Conservation (phyloP, 2,329 filamentous ascomycete species). For the Raffaelea albimanens region DNA sequence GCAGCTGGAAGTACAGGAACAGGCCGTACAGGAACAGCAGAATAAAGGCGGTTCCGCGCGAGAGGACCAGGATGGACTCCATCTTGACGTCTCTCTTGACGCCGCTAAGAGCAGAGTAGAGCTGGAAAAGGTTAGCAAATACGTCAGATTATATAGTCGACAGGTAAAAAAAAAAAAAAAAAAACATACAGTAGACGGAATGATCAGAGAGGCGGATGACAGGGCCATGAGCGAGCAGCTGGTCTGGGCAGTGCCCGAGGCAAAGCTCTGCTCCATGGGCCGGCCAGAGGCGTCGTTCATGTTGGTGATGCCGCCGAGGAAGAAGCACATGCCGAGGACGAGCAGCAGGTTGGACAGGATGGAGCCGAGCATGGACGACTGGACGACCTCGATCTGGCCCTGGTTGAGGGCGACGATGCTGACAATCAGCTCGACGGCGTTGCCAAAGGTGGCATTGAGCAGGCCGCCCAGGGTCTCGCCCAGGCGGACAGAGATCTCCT, state of each 20-base stretch:
- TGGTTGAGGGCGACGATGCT: slow-evolving; percentile 83
- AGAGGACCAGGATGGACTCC: slow-evolving; percentile 58
- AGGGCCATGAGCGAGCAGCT: slow-evolving; percentile 67
- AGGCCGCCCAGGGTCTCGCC: slow-evolving; percentile 67
- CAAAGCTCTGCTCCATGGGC: slow-evolving; percentile 61
- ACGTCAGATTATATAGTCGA: too few relatives aligned
- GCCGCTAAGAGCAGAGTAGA: slow-evolving; percentile 54
- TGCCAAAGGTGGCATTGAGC: slow-evolving; percentile 70
- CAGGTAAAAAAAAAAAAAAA: too few relatives aligned
- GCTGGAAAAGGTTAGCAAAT: too few relatives aligned
- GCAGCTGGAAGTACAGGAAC: slow-evolving; percentile 71
- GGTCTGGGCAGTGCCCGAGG: slow-evolving; percentile 68
- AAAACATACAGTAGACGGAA: slow-evolving; percentile 56
- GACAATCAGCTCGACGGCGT: slow-evolving; percentile 72
- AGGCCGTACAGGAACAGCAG: slow-evolving; percentile 65
- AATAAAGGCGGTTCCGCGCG: slow-evolving; percentile 67
- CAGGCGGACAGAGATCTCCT: slow-evolving; percentile 63
- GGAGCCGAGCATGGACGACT: slow-evolving; percentile 84
- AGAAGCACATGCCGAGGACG: slow-evolving; percentile 83
- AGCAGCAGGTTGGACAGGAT: slow-evolving; percentile 86
- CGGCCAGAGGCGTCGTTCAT: slow-evolving; percentile 45
- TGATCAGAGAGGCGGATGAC: slow-evolving; percentile 67
- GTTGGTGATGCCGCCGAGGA: slow-evolving; percentile 62
- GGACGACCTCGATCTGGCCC: slow-evolving; percentile 79
- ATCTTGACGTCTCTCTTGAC: slow-evolving; percentile 30